Evolutionary conservation across 345 rosid genomes (phyloP), one percentile per base, ranked within the genome.

Genomic region (Linum usitatissimum): DNA sequence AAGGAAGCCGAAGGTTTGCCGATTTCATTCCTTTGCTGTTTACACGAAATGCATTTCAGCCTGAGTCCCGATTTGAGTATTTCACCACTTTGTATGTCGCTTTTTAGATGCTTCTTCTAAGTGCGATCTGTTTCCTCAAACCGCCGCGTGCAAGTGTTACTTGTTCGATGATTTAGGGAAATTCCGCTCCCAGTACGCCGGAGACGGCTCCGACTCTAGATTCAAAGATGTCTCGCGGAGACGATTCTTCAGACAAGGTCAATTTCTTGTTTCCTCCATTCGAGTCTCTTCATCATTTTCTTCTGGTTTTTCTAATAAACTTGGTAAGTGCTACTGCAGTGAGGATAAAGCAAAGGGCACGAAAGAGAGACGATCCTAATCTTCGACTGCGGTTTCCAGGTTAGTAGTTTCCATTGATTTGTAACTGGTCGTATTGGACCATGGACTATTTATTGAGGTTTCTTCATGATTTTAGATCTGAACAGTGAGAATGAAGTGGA

Each of bases 211-310:
- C 59, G 78, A 77, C 67, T 55, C 60, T 36, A 77, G 86, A 71
- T 86, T 87, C 77, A 71, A 66, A 17, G 83, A 83, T 55, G 82
- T 79, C 59, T 82, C 90, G 62, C 91, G 83, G 62, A 84, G 95
- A 36, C 78, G 95, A 73, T 94, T 94, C 75, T 84, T 94, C 55
- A 76, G 90, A 75, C 78, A 83, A 79, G 96, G 97, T 86, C 39
- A 38, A 18, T 5, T 55, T 58, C 36, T 56, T 28, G 18, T 40
- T 48, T 45, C 31, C 38, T 21, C 6, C 39, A 23, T 38, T 19
- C 53, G 28, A 23, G 34, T 57, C 51, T 6, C 30, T 15, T 20
- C 21, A 70, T 18, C 21, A 73, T 53, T 0, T 40, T 42, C 5
- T 59, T 13, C n/a, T 68, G n/a, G 13, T 67, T 9, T 9, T 61